phyloP scores from a whole-genome alignment of 768 basidiomycete genomes.

The Lactifluus volemus region DNA sequence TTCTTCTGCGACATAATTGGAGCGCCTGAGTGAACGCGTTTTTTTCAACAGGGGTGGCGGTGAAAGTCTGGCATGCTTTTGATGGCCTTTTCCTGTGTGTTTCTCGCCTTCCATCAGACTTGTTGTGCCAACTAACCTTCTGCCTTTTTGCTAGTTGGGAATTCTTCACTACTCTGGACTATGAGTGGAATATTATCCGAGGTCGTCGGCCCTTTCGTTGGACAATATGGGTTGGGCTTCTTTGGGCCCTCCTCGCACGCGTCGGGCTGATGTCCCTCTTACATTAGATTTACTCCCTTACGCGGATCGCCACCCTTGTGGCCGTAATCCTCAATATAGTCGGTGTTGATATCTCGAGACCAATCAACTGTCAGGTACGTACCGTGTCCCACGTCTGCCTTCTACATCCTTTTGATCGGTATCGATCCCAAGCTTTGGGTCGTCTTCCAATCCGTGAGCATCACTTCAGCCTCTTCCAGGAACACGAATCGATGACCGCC shows the following conservation, averaged over 20 bases:
- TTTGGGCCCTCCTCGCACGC: not conserved
- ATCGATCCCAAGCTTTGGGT: not conserved
- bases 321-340: not conserved
- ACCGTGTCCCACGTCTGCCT: not conserved
- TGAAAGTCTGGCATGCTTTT: not conserved
- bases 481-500: not conserved
- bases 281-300: not conserved
- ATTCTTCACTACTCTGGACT: not conserved
- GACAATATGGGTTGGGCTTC: not conserved
- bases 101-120: not conserved
- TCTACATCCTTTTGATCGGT: not conserved
- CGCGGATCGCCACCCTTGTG: not conserved
- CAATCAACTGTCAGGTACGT: not conserved
- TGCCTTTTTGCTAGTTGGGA: not conserved
- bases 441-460: not conserved
- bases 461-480: not conserved
- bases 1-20: not conserved
- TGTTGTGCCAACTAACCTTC: no score
- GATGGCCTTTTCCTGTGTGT: slow-evolving; percentile 1
- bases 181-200: not conserved
- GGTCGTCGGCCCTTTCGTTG: not conserved
- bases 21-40: not conserved
- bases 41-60: not conserved
- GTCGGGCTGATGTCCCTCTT: not conserved
- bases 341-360: not conserved